phyloP scores from a whole-genome alignment of 805 yeast genomes.

The Metschnikowia baotianmanensis region DNA sequence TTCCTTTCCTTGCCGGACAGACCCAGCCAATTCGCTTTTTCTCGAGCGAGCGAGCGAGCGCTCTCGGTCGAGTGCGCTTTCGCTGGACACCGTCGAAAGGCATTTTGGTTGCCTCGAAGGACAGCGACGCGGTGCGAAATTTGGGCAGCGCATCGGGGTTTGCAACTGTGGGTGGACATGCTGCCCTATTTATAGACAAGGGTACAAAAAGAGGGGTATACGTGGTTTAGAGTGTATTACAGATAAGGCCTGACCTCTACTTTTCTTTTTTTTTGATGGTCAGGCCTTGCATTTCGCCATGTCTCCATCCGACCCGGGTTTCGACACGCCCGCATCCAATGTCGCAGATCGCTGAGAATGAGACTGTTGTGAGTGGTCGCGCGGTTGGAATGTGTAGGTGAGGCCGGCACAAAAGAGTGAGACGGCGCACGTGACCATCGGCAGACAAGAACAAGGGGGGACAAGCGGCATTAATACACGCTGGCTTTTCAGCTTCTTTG shows the following conservation, averaged over 20 bases:
- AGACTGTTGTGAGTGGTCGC: neutral
- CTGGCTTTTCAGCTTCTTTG: no score
- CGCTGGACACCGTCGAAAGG: slow-evolving; percentile 10
- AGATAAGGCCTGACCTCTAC: neutral
- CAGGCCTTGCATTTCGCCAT: no score
- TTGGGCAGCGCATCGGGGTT: no score
- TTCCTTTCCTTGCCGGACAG: slow-evolving; percentile 16
- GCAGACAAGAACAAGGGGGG: no score
- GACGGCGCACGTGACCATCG: no score
- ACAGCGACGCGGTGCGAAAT: slow-evolving; percentile 9
- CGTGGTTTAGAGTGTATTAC: neutral
- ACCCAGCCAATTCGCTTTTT: slow-evolving; percentile 12
- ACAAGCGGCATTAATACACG: no score
- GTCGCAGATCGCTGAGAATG: slow-evolving; percentile 4
- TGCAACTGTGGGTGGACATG: neutral
- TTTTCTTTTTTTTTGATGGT: neutral
- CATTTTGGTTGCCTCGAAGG: neutral
- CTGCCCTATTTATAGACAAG: neutral
- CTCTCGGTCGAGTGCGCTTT: slow-evolving; percentile 14
- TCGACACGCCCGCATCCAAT: neutral
- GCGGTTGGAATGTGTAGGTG: neutral
- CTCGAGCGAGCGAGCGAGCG: slow-evolving; percentile 20
- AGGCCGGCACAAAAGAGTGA: no score
- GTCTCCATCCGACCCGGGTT: neutral
- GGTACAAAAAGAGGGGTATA: neutral